A percentile compares a stretch with the other conserved stretches of the same genome.
Evolutionary conservation across 2,329 filamentous ascomycete genomes (phyloP).

Genomic region (Talaromyces sp.): DNA sequence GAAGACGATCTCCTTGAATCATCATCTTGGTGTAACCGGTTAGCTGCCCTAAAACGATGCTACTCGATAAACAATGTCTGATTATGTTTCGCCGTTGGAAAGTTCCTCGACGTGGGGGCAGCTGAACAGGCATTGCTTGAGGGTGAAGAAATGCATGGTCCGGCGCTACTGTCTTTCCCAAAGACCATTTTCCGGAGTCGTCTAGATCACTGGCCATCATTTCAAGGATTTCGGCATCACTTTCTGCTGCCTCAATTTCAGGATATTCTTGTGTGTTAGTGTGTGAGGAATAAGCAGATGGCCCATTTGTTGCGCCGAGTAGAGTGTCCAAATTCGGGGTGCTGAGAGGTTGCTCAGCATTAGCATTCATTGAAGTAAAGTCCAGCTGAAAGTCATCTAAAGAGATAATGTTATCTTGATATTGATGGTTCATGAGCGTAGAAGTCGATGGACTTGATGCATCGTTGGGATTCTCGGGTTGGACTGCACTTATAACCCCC

Average conservation of each 20-base stretch:
- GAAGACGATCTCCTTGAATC: conserved; percentile 13
- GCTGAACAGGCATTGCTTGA: not conserved
- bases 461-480: not conserved
- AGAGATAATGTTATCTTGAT: not conserved
- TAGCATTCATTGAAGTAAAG: not conserved
- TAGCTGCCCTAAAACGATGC: conserved; percentile 11
- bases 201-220: not conserved
- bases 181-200: not conserved
- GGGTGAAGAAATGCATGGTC: not conserved
- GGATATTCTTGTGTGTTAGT: not conserved
- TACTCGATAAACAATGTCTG: conserved; percentile 10
- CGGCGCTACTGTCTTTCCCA: not conserved
- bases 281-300: not conserved
- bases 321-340: not conserved
- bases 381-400: not conserved
- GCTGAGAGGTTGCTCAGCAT: not conserved
- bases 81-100: conserved; percentile 10
- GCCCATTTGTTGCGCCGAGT: not conserved
- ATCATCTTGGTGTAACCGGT: conserved; percentile 14
- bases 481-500: not conserved
- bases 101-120: not conserved
- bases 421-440: not conserved
- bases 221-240: not conserved
- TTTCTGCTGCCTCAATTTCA: not conserved
- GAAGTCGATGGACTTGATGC: not conserved